phyloP scores from a whole-genome alignment of 2,329 filamentous ascomycete genomes.

The Piedraia hortae region DNA sequence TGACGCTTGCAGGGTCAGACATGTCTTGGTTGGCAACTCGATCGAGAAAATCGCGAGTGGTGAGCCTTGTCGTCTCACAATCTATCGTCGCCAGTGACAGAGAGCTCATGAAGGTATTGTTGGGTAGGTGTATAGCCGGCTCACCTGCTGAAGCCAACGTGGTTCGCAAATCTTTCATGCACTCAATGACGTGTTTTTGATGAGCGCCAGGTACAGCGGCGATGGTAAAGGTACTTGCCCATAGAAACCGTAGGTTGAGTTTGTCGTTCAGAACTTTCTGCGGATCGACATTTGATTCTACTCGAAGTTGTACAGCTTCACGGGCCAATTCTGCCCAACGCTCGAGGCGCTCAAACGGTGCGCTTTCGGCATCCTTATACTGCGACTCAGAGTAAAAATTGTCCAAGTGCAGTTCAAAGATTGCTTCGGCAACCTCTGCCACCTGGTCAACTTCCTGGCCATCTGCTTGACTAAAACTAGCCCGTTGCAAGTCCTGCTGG shows the following conservation, averaged over 20 bases:
- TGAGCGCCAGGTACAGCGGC: constrained; percentile 27
- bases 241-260: constrained; percentile 33
- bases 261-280: constrained; percentile 9
- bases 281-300: constrained; percentile 3
- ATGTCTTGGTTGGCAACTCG: constrained; percentile 65
- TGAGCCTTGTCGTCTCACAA: constrained; percentile 70
- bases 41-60: constrained; percentile 88
- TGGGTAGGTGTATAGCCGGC: constrained; percentile 36
- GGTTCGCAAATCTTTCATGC: constrained; percentile 33
- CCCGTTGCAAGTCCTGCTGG: constrained; percentile 2
- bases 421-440: constrained; percentile 27
- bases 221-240: constrained; percentile 35
- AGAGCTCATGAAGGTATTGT: constrained; percentile 72
- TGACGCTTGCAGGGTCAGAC: constrained; percentile 55
- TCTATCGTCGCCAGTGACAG: constrained; percentile 64
- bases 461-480: not conserved
- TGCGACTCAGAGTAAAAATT: constrained; percentile 35
- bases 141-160: constrained; percentile 22
- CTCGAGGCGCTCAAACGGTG: constrained; percentile 28
- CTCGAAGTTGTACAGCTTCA: constrained; percentile 21
- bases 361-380: constrained; percentile 27
- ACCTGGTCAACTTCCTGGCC: constrained; percentile 3
- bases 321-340: constrained; percentile 32
- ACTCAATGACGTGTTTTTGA: constrained; percentile 32
- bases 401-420: constrained; percentile 42